phyloP scores from a whole-genome alignment of 2,329 filamentous ascomycete genomes.

The Microascus cirrosus region DNA sequence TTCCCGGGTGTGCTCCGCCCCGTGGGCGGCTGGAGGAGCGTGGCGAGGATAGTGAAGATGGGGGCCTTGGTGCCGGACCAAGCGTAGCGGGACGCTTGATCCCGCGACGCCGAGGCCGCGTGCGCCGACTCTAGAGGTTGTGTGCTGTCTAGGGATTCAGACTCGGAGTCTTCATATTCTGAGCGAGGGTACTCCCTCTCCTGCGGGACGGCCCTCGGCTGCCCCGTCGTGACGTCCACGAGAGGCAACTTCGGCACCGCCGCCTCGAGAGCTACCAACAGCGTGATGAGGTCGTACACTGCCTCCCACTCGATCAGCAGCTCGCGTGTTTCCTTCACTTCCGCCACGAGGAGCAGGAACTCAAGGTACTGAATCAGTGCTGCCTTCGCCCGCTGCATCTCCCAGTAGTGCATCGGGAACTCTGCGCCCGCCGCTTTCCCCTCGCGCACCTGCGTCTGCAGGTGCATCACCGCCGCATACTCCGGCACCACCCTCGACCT shows the following conservation, averaged over 20 bases:
- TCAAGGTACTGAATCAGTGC: constrained; percentile 90
- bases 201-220: constrained; percentile 18
- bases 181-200: background rate
- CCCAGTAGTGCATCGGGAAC: constrained; percentile 91
- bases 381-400: constrained; percentile 94
- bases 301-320: constrained; percentile 89
- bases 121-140: constrained; percentile 23
- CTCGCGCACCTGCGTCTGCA: constrained; percentile 81
- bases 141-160: constrained; percentile 17
- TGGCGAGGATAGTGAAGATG: constrained; percentile 81
- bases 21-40: constrained; percentile 72
- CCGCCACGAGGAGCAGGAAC: constrained; percentile 81
- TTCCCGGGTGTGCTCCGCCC: constrained; percentile 51
- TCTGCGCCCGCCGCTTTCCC: constrained; percentile 67
- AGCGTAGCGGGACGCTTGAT: constrained; percentile 51
- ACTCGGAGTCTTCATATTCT: constrained; percentile 1
- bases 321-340: constrained; percentile 71
- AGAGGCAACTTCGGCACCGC: constrained; percentile 77
- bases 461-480: constrained; percentile 85
- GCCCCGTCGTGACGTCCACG: constrained; percentile 21
- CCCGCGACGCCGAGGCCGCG: constrained; percentile 18
- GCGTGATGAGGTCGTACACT: constrained; percentile 74
- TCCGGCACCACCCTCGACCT: constrained; percentile 87
- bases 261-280: constrained; percentile 78
- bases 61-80: constrained; percentile 79